A percentile compares a stretch with the other conserved stretches of the same genome.
phyloP scores from a whole-genome alignment of 495 filamentous ascomycete species.

The Beverwykella pulmonaria region DNA sequence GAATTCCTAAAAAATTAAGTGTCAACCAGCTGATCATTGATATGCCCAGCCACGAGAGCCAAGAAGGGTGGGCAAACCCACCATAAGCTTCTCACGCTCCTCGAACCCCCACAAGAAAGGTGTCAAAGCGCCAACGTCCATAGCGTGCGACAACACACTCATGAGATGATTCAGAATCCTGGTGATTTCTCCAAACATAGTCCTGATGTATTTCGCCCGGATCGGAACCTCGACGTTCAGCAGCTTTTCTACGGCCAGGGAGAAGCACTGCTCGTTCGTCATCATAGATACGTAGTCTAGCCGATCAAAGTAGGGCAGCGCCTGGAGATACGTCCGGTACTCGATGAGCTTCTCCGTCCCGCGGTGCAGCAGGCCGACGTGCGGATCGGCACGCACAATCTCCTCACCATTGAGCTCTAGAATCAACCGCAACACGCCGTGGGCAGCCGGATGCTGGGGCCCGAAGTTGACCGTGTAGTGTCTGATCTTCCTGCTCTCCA shows the following conservation, averaged over 20 bases:
- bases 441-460: conserved; percentile 97
- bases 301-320: conserved; percentile 97
- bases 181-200: conserved; percentile 95
- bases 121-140: conserved; percentile 98
- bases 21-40: neutral
- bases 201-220: conserved; percentile 95
- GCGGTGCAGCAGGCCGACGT: conserved; percentile 93
- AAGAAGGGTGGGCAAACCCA: conserved; percentile 19
- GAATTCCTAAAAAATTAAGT: conserved; percentile 76
- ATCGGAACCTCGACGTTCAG: conserved; percentile 96
- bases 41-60: neutral
- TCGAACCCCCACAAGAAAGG: conserved; percentile 99
- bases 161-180: conserved; percentile 96
- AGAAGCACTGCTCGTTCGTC: conserved; percentile 99
- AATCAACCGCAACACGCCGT: conserved; percentile 97
- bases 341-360: conserved; percentile 99
- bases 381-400: conserved; percentile 93
- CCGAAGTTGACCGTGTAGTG: conserved; percentile 99
- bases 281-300: conserved; percentile 99
- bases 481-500: conserved; percentile 81
- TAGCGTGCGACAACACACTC: conserved; percentile 96
- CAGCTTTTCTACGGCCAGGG: conserved; percentile 94
- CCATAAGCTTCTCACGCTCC: conserved; percentile 99
- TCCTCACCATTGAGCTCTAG: conserved; percentile 97
- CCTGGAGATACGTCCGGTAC: conserved; percentile 99